phyloP scores from a whole-genome alignment of 495 filamentous ascomycete genomes.

The Xylaria longipes region DNA sequence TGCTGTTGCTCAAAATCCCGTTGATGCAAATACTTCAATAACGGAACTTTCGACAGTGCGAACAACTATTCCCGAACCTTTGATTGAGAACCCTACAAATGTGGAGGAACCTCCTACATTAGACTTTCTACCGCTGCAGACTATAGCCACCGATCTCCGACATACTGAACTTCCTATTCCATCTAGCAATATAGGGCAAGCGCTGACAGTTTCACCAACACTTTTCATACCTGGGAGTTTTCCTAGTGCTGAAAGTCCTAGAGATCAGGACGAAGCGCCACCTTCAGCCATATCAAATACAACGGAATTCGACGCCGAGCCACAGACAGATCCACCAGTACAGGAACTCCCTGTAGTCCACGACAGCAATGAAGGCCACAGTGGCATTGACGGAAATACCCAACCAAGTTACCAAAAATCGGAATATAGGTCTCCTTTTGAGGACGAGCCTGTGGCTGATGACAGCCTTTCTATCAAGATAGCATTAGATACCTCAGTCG shows the following conservation, averaged over 20 bases:
- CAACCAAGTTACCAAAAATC: slow-evolving; percentile 35
- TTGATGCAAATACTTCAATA: slow-evolving; percentile 24
- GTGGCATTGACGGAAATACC: slow-evolving; percentile 18
- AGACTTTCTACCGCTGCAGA: slow-evolving; percentile 18
- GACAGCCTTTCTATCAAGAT: slow-evolving; percentile 50
- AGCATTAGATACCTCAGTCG: slow-evolving; percentile 45
- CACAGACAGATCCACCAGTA: slow-evolving; percentile 62
- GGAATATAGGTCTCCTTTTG: slow-evolving; percentile 47
- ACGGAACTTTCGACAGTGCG: slow-evolving; percentile 34
- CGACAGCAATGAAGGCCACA: slow-evolving; percentile 33
- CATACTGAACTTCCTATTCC: slow-evolving; percentile 4
- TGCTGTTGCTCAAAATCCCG: slow-evolving; percentile 22
- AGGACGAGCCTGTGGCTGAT: slow-evolving; percentile 47
- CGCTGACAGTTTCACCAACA: slow-evolving; percentile 67
- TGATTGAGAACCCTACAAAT: slow-evolving; percentile 27
- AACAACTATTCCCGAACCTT: slow-evolving; percentile 39
- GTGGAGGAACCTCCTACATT: slow-evolving; percentile 15
- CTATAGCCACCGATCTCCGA: slow-evolving; percentile 6
- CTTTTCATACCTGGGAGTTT: slow-evolving; percentile 71
- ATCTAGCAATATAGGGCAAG: slow-evolving; percentile 12
- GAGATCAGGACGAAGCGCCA: slow-evolving; percentile 53
- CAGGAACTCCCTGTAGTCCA: slow-evolving; percentile 35
- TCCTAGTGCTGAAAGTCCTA: slow-evolving; percentile 33
- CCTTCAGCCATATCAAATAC: slow-evolving; percentile 61
- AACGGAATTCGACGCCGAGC: slow-evolving; percentile 75